A percentile compares a stretch with the other conserved stretches of the same genome.
These are phyloP conservation scores for Calocybe gangraenosa DNA, from an alignment of 768 basidiomycete genomes.

Conservation along the genomic window DNA sequence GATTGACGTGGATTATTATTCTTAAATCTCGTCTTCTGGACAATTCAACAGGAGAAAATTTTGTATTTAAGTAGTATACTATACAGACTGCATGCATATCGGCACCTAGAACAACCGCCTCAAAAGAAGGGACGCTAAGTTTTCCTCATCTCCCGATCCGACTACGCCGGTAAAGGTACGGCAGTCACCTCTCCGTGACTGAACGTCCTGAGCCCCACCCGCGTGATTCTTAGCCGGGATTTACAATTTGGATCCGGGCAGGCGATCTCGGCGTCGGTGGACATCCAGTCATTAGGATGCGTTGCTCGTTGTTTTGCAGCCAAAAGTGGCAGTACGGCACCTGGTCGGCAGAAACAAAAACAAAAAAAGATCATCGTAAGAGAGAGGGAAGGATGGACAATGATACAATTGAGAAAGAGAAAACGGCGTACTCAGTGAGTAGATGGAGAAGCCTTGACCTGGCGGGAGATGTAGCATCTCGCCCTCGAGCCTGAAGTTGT, in stretches of 20 bases:
- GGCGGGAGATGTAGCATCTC: slow-evolving; percentile 62
- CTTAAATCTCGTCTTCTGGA: no score
- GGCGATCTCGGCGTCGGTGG: slow-evolving; percentile 52
- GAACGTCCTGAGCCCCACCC: slow-evolving; percentile 50
- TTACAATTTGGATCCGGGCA: slow-evolving; percentile 68
- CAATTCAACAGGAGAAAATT: no score
- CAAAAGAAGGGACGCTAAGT: no score
- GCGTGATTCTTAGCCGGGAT: slow-evolving; percentile 43
- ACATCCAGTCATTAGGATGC: slow-evolving; percentile 62
- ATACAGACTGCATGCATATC: no score
- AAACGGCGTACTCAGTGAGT: slow-evolving; percentile 46
- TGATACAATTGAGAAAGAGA: not conserved
- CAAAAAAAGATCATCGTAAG: not conserved
- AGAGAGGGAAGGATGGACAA: not conserved
- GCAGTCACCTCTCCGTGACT: slow-evolving; percentile 51
- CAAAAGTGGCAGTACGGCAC: slow-evolving; percentile 58
- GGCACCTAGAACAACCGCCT: no score
- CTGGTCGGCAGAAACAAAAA: no score
- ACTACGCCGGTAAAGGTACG: slow-evolving; percentile 27
- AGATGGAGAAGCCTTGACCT: slow-evolving; percentile 64
- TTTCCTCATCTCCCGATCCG: not conserved
- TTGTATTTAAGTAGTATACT: no score
- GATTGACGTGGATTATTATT: no score
- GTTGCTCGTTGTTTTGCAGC: slow-evolving; percentile 62
- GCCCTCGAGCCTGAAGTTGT: slow-evolving; percentile 58